These are phyloP conservation scores for Colletotrichum sp. DNA, from an alignment of 2,329 filamentous ascomycete genomes.

Conservation along the genomic window DNA sequence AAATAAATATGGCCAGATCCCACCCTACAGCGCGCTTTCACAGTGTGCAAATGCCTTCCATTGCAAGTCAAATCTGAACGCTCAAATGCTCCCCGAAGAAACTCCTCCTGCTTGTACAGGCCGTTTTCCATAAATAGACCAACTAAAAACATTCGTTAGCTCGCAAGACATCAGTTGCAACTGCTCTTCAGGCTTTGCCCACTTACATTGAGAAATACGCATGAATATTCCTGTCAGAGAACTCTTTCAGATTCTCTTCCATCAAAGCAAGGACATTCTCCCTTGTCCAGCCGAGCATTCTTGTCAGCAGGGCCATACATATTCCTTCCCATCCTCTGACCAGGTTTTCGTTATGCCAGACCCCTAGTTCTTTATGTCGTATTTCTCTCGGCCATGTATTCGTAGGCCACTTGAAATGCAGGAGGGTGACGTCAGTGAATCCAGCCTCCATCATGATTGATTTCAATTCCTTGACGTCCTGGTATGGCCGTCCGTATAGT, in stretches of 20 bases:
- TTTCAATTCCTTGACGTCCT: conserved; percentile 31
- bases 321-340: conserved; percentile 27
- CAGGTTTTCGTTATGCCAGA: conserved; percentile 23
- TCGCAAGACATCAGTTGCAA: neutral
- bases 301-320: conserved; percentile 28
- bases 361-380: conserved; percentile 55
- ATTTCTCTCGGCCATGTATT: conserved; percentile 57
- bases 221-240: conserved; percentile 28
- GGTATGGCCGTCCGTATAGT: conserved; percentile 30
- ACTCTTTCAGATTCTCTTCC: conserved; percentile 25
- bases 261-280: conserved; percentile 27
- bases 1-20: neutral
- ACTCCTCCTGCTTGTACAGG: neutral
- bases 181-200: neutral
- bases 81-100: neutral
- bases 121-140: neutral
- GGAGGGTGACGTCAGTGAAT: conserved; percentile 55
- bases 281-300: conserved; percentile 26
- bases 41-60: neutral
- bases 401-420: conserved; percentile 52
- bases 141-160: neutral
- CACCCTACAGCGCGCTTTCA: neutral
- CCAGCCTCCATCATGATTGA: conserved; percentile 53
- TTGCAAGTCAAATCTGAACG: neutral
- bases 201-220: conserved; percentile 12